A percentile compares a stretch with the other conserved stretches of the same genome.
These are phyloP conservation scores for Candida germanica DNA, from an alignment of 805 yeast species.

Conservation along the genomic window DNA sequence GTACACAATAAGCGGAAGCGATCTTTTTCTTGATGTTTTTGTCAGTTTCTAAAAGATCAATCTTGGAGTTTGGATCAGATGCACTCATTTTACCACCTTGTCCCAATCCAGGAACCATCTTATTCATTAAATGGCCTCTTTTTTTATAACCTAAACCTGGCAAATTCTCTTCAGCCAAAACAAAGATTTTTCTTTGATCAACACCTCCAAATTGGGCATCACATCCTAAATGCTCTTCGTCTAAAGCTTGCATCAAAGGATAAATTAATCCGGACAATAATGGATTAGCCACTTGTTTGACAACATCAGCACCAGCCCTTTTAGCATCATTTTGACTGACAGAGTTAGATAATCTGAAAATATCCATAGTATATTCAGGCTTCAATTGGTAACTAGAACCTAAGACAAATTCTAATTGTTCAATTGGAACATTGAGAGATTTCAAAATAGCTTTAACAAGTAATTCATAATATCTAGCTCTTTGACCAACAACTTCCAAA, in stretches of 20 bases:
- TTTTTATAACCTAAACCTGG: conserved; percentile 87
- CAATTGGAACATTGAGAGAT: conserved; percentile 89
- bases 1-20: conserved; percentile 89
- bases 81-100: conserved; percentile 99
- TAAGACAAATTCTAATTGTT: conserved; percentile 73
- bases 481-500: conserved; percentile 79
- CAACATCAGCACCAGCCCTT: conserved; percentile 99
- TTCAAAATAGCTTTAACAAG: conserved; percentile 80
- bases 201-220: conserved; percentile 99
- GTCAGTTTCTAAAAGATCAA: conserved; percentile 89
- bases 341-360: conserved; percentile 77
- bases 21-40: conserved; percentile 86
- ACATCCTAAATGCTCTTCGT: conserved; percentile 81
- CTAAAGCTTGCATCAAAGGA: conserved; percentile 98
- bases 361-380: conserved; percentile 79
- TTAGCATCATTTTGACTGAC: conserved; percentile 95
- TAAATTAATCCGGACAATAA: conserved; percentile 89
- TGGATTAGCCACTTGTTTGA: conserved; percentile 94
- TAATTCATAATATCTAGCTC: conserved; percentile 86
- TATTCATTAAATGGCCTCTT: conserved; percentile 98
- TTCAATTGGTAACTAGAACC: conserved; percentile 89
- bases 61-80: conserved; percentile 96
- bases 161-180: conserved; percentile 92
- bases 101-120: conserved; percentile 95
- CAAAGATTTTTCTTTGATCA: conserved; percentile 97